These are phyloP conservation scores for Comarum palustre DNA, from an alignment of 306 rosid species.

Conservation along the genomic window DNA sequence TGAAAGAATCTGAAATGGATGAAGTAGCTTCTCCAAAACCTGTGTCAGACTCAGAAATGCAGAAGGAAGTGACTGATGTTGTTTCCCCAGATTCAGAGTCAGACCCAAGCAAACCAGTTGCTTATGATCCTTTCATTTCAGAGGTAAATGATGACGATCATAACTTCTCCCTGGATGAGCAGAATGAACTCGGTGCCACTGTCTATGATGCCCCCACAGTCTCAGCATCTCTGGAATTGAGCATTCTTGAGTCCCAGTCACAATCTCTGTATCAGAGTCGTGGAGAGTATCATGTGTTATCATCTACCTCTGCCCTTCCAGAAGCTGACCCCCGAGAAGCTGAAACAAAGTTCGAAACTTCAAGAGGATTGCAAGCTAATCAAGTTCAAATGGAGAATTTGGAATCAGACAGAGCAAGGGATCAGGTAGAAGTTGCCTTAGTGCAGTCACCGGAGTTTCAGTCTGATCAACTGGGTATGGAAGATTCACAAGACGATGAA, in stretches of 20 bases:
- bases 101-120: conserved; percentile 27
- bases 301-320: conserved; percentile 33
- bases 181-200: conserved; percentile 31
- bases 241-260: conserved; percentile 30
- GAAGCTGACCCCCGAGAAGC: conserved; percentile 32
- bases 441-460: conserved; percentile 35
- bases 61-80: conserved; percentile 20
- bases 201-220: conserved; percentile 29
- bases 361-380: conserved; percentile 33
- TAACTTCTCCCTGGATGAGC: conserved; percentile 31
- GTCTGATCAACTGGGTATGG: conserved; percentile 38
- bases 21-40: conserved; percentile 41
- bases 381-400: conserved; percentile 29
- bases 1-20: conserved; percentile 33
- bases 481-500: conserved; percentile 31
- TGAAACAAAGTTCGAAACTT: conserved; percentile 31
- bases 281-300: conserved; percentile 29
- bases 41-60: conserved; percentile 33
- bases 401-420: conserved; percentile 23
- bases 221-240: conserved; percentile 33
- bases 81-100: conserved; percentile 33
- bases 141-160: conserved; percentile 26
- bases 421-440: conserved; percentile 29
- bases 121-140: conserved; percentile 31
- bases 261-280: conserved; percentile 29